Evolutionary conservation across 345 rosid species (phyloP), one percentile per base, ranked within the genome.

Genomic region (Physaria fendleri): DNA sequence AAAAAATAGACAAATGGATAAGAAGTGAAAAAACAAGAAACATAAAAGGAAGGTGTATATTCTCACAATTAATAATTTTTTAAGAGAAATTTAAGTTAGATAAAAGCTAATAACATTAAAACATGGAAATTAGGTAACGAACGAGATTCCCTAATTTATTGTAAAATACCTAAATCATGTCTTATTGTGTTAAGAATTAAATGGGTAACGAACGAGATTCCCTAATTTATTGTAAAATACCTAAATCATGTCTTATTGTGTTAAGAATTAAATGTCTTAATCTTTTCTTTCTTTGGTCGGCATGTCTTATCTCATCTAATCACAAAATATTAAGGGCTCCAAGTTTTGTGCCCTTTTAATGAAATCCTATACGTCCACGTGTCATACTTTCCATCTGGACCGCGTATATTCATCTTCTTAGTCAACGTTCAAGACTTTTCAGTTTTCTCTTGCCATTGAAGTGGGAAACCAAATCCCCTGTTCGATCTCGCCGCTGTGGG

Each of bases 321-420:
- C 65, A 32, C 5, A 45, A 22, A 18, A 35, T 7, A 5, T 2
- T 0, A 4, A 47, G 13, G 71, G 43, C 4, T 56, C 65, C 65
- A 58, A 47, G 51, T 58, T 4, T 25, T 25, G 4, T 22, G 20
- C n/a, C n/a, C n/a, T n/a, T 15, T 15, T 12, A 3, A 32, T 6
- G 45, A n/a, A 39, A 68, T 68, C 47, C 0, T 18, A 50, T 13
- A 12, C 66, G 60, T 50, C 22, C 66, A 68, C 66, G 72, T 68
- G 72, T 68, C 55, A 24, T 0, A 9, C 0, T 4, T 0, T 1
- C 8, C 47, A 66, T 57, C 59, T 68, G 24, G 52, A 30, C 59
- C 61, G 72, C 11, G 1, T 15, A 39, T 16, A 3, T 3, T 38
- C 22, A 23, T 44, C 45, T 46, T 29, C 6, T 57, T 39, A 4